Percentiles rank a stretch among this genome's conserved stretches.
Conservation (phyloP, 805 yeast species). For the Monosporozyma aquatica region DNA sequence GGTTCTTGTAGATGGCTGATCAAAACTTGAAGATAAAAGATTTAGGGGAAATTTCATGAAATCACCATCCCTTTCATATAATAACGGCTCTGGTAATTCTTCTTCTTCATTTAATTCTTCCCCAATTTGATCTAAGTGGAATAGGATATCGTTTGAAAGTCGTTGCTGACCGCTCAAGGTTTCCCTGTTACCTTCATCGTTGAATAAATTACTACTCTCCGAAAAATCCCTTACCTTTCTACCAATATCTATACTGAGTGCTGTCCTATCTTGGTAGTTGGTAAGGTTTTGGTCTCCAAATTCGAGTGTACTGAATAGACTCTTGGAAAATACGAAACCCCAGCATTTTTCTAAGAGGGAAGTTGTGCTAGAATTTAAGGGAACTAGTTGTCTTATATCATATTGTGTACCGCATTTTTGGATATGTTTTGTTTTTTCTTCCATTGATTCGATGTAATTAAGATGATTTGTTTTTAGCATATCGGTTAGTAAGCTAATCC, state of each 20-base stretch:
- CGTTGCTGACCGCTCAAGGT: background rate
- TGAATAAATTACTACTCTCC: background rate
- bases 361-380: background rate
- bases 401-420: too few species aligned
- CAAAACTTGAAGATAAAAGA: slow-evolving; percentile 29
- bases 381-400: background rate
- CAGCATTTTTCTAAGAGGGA: slow-evolving; percentile 10
- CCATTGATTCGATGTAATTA: slow-evolving; percentile 18
- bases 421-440: slow-evolving; percentile 4
- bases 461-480: slow-evolving; percentile 17
- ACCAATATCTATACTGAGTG: slow-evolving; percentile 9
- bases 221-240: slow-evolving; percentile 9
- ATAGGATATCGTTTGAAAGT: slow-evolving; percentile 10
- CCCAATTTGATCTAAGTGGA: slow-evolving; percentile 25
- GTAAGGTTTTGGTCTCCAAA: too few species aligned
- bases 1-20: slow-evolving; percentile 17
- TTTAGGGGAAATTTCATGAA: slow-evolving; percentile 19
- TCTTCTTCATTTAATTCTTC: slow-evolving; percentile 21
- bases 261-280: too few species aligned
- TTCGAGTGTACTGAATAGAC: too few species aligned
- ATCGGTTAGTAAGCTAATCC: slow-evolving; percentile 22
- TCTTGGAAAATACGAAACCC: slow-evolving; percentile 6
- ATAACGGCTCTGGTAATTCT: slow-evolving; percentile 1
- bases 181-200: background rate
- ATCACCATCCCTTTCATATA: slow-evolving; percentile 3